phyloP scores from a whole-genome alignment of 129 eudicot genomes.

The Rutidosis leptorrhynchoides region DNA sequence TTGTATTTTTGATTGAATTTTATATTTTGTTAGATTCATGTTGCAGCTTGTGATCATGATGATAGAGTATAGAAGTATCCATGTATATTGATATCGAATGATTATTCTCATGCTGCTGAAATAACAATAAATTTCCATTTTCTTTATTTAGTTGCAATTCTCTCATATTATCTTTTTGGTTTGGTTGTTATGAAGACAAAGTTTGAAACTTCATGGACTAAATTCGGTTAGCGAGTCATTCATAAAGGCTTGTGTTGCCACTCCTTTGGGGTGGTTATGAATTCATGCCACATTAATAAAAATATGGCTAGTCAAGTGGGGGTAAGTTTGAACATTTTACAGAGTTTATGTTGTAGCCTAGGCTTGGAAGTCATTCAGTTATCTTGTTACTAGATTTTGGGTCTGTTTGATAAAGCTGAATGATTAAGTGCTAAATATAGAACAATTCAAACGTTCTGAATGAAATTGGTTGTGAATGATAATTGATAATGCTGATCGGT shows the following conservation, averaged over 20 bases:
- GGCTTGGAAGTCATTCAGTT: neutral
- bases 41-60: conserved; percentile 36
- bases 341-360: neutral
- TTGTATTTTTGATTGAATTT: conserved; percentile 26
- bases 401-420: no score
- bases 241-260: neutral
- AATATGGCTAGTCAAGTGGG: neutral
- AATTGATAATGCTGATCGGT: no score
- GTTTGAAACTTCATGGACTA: neutral
- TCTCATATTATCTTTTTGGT: neutral
- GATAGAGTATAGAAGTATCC: conserved; percentile 28
- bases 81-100: conserved; percentile 26
- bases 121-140: conserved; percentile 25
- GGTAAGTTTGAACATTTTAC: neutral
- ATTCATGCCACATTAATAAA: no score
- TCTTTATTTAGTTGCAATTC: conserved; percentile 2
- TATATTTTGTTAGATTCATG: conserved; percentile 25
- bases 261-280: neutral
- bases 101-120: conserved; percentile 41
- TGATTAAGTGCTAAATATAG: no score
- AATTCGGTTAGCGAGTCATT: neutral
- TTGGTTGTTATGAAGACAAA: neutral
- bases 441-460: no score
- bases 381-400: neutral
- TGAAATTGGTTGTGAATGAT: no score